Base-by-base conservation (phyloP, 768 basidiomycete genomes). In the Mycena filopes region DNA sequence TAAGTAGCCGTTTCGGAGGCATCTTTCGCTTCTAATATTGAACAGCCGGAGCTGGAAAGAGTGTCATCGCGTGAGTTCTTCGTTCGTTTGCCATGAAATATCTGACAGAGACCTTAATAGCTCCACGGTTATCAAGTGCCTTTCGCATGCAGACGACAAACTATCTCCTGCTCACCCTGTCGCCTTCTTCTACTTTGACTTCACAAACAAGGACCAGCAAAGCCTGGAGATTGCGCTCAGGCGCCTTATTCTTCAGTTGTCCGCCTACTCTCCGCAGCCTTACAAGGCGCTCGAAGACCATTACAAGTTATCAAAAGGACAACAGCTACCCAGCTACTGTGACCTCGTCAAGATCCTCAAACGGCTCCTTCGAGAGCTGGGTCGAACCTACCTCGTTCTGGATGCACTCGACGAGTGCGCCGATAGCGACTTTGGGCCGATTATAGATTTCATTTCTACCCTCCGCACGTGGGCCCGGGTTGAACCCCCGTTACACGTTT, bases 121-220 rank as follows among this genome's bases (percentile, higher is more conserved):
- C 13, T 61, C 60, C 5, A 13, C 50, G 1, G 43, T 54, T 7
- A 54, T 61, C 45, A 48, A 21, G 2, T 26, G 38, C 26, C 45
- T 58, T 18, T 28, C 18, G 13, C 7, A 25, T 1, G 10, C 33
- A 48, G 7, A 8, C 12, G 31, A 12, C n/a, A 15, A 23, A 23
- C 15, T 33, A 33, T 23, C 58, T 13, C 38, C 36, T 15, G 33
- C 58, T 49, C 57, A 46, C n/a, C 40, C 48, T 20, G 28, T 60
- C 13, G 58, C 48, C 13, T 61, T 45, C 50, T 61, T 51, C 23
- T 61, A 60, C 43, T 60, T 43, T n/a, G 41, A 60, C 41, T 60
- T 60, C 41, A 26, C 23, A 11, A 21, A 20, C 5, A 31, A 51
- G 21, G 25, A 60, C 40, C 12, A 6, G 28, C 47, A 50, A 29